Evolutionary conservation across 495 filamentous ascomycete genomes (phyloP).

Genomic region (Astrocystis sublimbata): DNA sequence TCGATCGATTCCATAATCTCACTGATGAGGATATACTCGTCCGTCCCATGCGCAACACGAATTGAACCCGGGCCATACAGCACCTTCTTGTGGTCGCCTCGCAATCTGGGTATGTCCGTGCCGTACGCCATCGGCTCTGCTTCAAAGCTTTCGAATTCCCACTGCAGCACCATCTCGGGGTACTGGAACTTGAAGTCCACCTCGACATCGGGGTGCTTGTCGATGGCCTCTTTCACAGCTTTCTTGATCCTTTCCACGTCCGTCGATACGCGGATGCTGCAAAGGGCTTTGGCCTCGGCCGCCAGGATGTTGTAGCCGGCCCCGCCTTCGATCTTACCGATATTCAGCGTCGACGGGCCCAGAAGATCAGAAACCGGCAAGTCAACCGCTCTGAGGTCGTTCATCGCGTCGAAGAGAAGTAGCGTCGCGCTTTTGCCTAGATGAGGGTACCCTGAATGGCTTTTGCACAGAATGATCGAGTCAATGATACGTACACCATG

Average conservation of each 20-base stretch:
- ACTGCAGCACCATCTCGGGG: constrained; percentile 64
- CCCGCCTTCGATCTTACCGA: constrained; percentile 65
- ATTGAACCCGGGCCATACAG: constrained; percentile 76
- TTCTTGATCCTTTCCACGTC: constrained; percentile 53
- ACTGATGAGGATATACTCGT: constrained; percentile 62
- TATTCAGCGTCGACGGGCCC: constrained; percentile 70
- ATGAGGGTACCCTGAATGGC: constrained; percentile 75
- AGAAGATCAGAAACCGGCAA: constrained; percentile 65
- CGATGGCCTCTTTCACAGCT: constrained; percentile 53
- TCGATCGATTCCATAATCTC: constrained; percentile 57
- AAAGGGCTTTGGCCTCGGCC: constrained; percentile 56
- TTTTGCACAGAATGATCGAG: neutral
- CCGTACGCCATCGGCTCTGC: constrained; percentile 70
- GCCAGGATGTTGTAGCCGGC: constrained; percentile 74
- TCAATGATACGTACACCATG: neutral
- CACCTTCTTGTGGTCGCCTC: constrained; percentile 64
- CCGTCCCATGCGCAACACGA: constrained; percentile 69
- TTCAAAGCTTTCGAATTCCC: constrained; percentile 65
- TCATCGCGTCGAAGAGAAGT: constrained; percentile 60
- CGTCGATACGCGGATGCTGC: constrained; percentile 65
- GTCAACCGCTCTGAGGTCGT: constrained; percentile 55
- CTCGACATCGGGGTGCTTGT: constrained; percentile 50
- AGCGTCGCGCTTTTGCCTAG: constrained; percentile 68
- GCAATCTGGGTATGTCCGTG: constrained; percentile 69
- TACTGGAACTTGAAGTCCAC: constrained; percentile 57